Conservation (phyloP, 1,139 yeast species). For the Yamadazyma triangularis region DNA sequence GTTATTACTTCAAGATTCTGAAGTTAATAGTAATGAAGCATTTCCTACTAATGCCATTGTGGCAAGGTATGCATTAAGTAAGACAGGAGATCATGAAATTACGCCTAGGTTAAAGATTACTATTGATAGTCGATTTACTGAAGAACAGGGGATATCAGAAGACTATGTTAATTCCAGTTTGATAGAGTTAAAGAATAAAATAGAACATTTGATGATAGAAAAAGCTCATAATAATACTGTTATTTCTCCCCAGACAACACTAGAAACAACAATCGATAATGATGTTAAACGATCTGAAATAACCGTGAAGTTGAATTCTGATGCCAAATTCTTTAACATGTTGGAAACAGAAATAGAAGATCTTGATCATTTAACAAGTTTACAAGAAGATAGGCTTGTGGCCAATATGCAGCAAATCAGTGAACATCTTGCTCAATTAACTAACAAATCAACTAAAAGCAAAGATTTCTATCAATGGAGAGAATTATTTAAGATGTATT, state of each 20-base stretch:
- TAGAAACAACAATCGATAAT: constrained; percentile 4
- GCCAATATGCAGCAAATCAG: constrained; percentile 42
- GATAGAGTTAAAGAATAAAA: constrained; percentile 17
- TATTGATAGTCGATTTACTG: constrained; percentile 20
- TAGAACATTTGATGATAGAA: too few relatives aligned
- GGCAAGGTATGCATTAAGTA: constrained; percentile 40
- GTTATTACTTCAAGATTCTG: constrained; percentile 34
- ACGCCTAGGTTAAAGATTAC: constrained; percentile 37
- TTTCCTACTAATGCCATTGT: constrained; percentile 32
- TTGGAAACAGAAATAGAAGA: constrained; percentile 52
- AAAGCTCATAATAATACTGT: constrained; percentile 3
- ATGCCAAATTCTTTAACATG: constrained; percentile 53
- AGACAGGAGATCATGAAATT: constrained; percentile 20
- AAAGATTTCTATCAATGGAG: constrained; percentile 71
- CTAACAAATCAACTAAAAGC: constrained; percentile 26
- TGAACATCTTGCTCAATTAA: constrained; percentile 21
- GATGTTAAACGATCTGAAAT: constrained; percentile 21
- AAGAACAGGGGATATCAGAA: constrained; percentile 21
- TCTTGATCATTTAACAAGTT: constrained; percentile 41
- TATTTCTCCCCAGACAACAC: constrained; percentile 9
- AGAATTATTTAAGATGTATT: constrained; percentile 57
- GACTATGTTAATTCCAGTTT: constrained; percentile 31
- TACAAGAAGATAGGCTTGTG: constrained; percentile 44
- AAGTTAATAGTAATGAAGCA: constrained; percentile 32
- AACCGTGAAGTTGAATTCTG: constrained; percentile 36